These are phyloP conservation scores for Colletotrichum sp. DNA, from an alignment of 2,329 filamentous ascomycete species.

Conservation along the genomic window DNA sequence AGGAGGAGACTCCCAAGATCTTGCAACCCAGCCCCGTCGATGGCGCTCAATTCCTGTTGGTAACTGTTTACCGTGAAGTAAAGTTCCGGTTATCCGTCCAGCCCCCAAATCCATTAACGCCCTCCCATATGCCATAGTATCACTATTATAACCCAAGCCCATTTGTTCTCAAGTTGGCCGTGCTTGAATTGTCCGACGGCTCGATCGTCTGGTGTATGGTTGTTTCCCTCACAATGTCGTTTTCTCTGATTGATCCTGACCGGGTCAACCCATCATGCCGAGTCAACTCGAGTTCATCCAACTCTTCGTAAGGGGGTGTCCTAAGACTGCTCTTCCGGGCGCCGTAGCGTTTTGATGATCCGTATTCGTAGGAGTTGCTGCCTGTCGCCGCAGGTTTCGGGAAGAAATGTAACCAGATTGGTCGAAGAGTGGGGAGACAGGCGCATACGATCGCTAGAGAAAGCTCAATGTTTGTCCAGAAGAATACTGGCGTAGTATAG, in stretches of 20 bases:
- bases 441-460: slow-evolving; percentile 42
- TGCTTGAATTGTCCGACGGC: slow-evolving; percentile 4
- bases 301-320: slow-evolving; percentile 1
- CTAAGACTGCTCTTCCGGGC: background rate
- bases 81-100: background rate
- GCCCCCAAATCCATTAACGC: background rate
- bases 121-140: background rate
- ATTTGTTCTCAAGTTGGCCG: background rate
- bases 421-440: slow-evolving; percentile 41
- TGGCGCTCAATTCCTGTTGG: background rate
- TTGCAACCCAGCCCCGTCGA: background rate
- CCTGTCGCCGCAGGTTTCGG: background rate
- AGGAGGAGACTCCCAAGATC: background rate
- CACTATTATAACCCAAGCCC: background rate
- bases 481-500: slow-evolving; percentile 30
- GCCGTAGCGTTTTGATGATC: background rate
- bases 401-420: slow-evolving; percentile 26
- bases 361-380: slow-evolving; percentile 5
- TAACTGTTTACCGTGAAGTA: background rate
- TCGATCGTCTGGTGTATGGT: slow-evolving; percentile 14
- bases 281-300: slow-evolving; percentile 15
- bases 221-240: slow-evolving; percentile 3
- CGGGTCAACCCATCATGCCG: background rate
- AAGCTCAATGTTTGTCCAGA: slow-evolving; percentile 45
- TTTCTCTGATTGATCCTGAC: background rate